Conservation (phyloP, 1,284 basidiomycete genomes). For the Wallemia ichthyophaga region DNA sequence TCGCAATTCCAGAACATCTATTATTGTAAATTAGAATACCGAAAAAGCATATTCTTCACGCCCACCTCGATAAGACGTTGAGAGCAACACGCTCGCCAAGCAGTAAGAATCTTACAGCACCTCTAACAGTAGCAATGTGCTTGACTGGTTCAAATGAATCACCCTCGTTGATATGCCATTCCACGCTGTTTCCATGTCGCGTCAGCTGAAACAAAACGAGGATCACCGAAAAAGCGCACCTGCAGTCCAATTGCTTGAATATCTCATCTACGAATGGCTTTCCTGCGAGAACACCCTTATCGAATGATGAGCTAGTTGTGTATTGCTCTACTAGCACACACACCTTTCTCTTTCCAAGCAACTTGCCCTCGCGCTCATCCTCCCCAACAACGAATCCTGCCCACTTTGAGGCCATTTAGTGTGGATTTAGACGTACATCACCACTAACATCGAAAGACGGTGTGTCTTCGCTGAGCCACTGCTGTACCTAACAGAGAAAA, state of each 20-base stretch:
- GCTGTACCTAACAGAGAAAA: constrained; percentile 26
- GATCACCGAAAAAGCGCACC: constrained; percentile 24
- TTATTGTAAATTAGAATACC: constrained; percentile 9
- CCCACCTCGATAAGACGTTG: constrained; percentile 79
- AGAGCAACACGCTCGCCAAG: constrained; percentile 81
- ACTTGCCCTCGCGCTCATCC: constrained; percentile 47
- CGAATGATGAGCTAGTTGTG: not conserved
- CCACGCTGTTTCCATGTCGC: constrained; percentile 29
- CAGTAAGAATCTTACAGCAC: constrained; percentile 62
- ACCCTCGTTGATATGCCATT: constrained; percentile 76
- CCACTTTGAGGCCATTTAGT: constrained; percentile 19
- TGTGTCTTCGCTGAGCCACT: constrained; percentile 76
- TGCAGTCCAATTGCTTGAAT: constrained; percentile 63
- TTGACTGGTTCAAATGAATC: constrained; percentile 43
- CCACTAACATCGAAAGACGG: constrained; percentile 51
- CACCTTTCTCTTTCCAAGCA: constrained; percentile 36
- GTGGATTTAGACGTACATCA: not conserved
- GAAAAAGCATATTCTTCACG: constrained; percentile 85
- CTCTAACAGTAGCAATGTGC: constrained; percentile 72
- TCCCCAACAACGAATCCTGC: constrained; percentile 94
- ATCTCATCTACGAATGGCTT: constrained; percentile 88
- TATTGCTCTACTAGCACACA: constrained; percentile 6
- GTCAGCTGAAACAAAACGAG: not conserved
- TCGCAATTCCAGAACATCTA: not conserved
- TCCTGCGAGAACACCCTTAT: constrained; percentile 57